A percentile compares a stretch with the other conserved stretches of the same genome.
Conservation (phyloP, 2,329 filamentous ascomycete genomes). For the Sporothrix euskadiensis region DNA sequence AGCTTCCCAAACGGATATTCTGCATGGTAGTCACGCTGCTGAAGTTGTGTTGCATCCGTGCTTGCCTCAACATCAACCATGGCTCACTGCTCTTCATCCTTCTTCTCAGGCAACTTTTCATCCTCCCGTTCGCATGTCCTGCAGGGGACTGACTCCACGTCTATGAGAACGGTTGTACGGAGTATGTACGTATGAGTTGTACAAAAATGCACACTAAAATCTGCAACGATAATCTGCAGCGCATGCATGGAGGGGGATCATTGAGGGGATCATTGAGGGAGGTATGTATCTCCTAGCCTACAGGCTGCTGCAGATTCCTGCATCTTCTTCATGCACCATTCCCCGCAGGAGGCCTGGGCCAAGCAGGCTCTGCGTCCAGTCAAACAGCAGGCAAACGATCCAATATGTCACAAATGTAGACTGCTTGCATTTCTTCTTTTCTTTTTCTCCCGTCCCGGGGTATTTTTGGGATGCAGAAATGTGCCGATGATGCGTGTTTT, state of each 20-base stretch:
- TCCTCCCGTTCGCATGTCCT: not conserved
- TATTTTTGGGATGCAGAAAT: not conserved
- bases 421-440: not conserved
- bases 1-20: not conserved
- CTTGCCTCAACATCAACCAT: not conserved
- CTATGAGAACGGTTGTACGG: not conserved
- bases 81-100: not conserved
- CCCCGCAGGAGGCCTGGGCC: not conserved
- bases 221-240: slow-evolving; percentile 2
- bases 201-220: not conserved
- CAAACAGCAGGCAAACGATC: not conserved
- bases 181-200: slow-evolving; percentile 4
- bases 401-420: not conserved
- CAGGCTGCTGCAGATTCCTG: not conserved
- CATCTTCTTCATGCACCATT: not conserved
- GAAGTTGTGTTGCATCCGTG: slow-evolving; percentile 1
- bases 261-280: no score
- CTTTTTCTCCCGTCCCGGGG: not conserved
- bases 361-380: not conserved
- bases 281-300: not conserved
- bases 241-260: not conserved
- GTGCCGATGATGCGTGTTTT: not conserved
- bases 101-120: not conserved
- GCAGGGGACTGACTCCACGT: not conserved
- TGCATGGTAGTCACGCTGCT: not conserved